These are phyloP conservation scores for Salvia splendens DNA, from an alignment of 257 asterid genomes.

Conservation along the genomic window DNA sequence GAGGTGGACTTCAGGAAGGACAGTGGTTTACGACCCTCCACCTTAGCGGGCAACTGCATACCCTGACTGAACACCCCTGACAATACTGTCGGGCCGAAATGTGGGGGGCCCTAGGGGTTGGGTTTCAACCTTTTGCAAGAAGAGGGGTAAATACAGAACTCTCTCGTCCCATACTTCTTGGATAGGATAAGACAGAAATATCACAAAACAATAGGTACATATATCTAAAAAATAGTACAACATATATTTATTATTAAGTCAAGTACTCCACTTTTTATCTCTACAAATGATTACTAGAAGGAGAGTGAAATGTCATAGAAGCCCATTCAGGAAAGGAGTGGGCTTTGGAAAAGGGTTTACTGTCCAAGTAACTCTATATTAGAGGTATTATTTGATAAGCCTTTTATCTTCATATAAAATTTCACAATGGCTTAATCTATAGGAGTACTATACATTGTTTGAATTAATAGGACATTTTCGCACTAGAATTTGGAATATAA, in stretches of 20 bases:
- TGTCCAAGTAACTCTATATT: constrained; percentile 17
- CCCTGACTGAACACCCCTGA: too few relatives aligned
- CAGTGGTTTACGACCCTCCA: too few relatives aligned
- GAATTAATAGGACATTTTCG: too few relatives aligned
- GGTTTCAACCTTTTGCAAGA: too few relatives aligned
- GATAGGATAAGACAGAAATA: constrained; percentile 50
- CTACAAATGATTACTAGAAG: constrained; percentile 29
- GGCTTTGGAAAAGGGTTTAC: constrained; percentile 24
- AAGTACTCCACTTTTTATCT: not conserved
- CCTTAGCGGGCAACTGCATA: too few relatives aligned
- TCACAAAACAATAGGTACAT: not conserved
- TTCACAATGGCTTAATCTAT: too few relatives aligned
- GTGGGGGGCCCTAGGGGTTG: too few relatives aligned
- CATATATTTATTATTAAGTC: not conserved
- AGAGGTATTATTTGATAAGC: too few relatives aligned
- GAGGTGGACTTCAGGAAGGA: too few relatives aligned
- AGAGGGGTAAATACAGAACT: constrained; percentile 34
- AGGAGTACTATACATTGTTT: too few relatives aligned
- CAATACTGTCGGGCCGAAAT: too few relatives aligned
- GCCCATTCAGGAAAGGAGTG: constrained; percentile 63
- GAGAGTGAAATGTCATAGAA: constrained; percentile 51
- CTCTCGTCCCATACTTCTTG: constrained; percentile 56
- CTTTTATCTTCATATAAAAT: too few relatives aligned
- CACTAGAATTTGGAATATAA: not conserved
- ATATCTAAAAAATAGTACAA: not conserved